These are phyloP conservation scores for Stellera chamaejasme DNA, from an alignment of 345 rosid genomes.

Conservation along the genomic window DNA sequence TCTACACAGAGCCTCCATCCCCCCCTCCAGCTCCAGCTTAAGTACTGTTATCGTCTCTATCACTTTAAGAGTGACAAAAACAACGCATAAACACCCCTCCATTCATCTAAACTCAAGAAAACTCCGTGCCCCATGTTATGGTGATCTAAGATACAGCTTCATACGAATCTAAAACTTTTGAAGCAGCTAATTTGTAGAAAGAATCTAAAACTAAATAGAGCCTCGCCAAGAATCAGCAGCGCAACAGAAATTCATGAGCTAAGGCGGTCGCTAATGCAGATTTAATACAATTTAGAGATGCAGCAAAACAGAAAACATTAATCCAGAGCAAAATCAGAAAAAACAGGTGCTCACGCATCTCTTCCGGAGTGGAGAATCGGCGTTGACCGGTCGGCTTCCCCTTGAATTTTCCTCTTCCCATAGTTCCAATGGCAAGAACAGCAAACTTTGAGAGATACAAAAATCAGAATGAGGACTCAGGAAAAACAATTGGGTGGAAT, in stretches of 20 bases:
- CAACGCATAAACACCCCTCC: no score
- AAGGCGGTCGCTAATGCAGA: constrained; percentile 3
- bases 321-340: not conserved
- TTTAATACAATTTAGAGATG: not conserved
- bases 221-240: not conserved
- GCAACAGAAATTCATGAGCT: not conserved
- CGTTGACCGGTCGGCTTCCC: constrained; percentile 74
- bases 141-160: no score
- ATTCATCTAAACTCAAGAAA: no score
- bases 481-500: no score
- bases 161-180: not conserved
- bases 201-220: not conserved
- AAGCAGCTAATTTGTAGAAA: not conserved
- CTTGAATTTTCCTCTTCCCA: constrained; percentile 77
- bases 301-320: not conserved
- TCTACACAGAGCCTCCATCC: no score
- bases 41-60: no score
- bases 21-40: no score
- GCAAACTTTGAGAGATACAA: no score
- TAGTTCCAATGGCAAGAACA: constrained; percentile 5
- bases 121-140: no score
- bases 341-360: constrained; percentile 27
- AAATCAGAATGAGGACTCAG: no score
- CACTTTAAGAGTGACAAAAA: no score
- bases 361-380: constrained; percentile 65